Evolutionary conservation across 2,329 filamentous ascomycete genomes (phyloP).

Genomic region (Paecilomyces dactylethromorphus): DNA sequence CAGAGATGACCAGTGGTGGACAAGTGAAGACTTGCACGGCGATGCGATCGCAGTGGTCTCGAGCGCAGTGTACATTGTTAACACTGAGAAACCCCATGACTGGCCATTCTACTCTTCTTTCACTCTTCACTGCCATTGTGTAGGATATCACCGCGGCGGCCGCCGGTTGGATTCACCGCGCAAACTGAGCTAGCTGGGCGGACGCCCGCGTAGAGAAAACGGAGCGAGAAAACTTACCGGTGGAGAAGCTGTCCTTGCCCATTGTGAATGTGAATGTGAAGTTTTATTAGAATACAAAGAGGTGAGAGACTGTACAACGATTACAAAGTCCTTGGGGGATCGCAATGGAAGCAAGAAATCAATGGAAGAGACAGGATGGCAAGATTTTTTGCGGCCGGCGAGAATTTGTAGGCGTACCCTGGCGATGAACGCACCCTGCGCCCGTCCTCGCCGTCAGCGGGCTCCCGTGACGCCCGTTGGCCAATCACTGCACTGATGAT

Average conservation of each 20-base stretch:
- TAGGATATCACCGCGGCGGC: background rate
- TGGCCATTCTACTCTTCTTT: background rate
- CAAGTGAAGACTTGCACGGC: background rate
- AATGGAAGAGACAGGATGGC: slow-evolving; percentile 12
- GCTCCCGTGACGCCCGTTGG: slow-evolving; percentile 22
- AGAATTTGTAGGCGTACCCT: slow-evolving; percentile 23
- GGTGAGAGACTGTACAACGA: slow-evolving; percentile 14
- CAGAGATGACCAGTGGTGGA: background rate
- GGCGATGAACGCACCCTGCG: slow-evolving; percentile 9
- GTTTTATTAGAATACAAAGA: slow-evolving; percentile 17
- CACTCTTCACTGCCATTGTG: background rate
- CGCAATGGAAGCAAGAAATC: slow-evolving; percentile 9
- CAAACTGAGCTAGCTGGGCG: background rate
- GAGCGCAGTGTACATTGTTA: background rate
- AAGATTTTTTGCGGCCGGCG: slow-evolving; percentile 20
- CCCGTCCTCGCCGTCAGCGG: slow-evolving; percentile 18
- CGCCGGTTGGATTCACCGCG: background rate
- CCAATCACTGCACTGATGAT: slow-evolving; percentile 32
- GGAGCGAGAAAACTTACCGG: slow-evolving; percentile 33
- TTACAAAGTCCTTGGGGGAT: slow-evolving; percentile 16
- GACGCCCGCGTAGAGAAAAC: slow-evolving; percentile 1
- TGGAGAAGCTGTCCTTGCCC: slow-evolving; percentile 40
- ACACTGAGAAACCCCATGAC: background rate
- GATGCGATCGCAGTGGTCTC: background rate
- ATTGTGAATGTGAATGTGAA: slow-evolving; percentile 24